phyloP scores from a whole-genome alignment of 306 rosid species.

The Medicago arabica region DNA sequence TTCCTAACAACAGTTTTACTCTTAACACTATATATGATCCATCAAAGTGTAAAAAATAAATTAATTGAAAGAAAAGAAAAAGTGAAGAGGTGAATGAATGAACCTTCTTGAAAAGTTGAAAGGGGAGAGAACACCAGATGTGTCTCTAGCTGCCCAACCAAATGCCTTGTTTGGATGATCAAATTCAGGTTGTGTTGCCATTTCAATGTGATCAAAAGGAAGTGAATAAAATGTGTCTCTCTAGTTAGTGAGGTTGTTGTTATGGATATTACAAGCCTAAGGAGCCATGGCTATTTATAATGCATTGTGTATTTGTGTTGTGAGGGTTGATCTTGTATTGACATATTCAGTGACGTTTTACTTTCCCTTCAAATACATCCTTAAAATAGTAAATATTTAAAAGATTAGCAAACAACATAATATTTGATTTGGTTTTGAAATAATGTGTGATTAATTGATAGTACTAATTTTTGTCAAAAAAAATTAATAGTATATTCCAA shows the following conservation, averaged over 20 bases:
- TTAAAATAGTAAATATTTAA: no score
- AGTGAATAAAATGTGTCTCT: background rate
- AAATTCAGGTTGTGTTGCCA: conserved; percentile 25
- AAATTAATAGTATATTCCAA: no score
- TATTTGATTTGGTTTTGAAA: no score
- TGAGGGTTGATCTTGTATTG: background rate
- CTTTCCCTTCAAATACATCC: background rate
- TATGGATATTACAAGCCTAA: background rate
- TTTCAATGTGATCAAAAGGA: background rate
- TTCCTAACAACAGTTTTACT: background rate
- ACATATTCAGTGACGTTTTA: background rate
- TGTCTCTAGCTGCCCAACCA: conserved; percentile 56
- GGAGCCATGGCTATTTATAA: background rate
- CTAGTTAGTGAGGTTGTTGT: background rate
- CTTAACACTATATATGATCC: no score
- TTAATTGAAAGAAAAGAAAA: no score
- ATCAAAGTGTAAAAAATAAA: no score
- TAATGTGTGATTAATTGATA: no score
- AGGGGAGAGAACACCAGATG: conserved; percentile 54
- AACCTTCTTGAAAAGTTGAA: conserved; percentile 57
- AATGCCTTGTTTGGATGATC: conserved; percentile 50
- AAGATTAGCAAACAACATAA: no score
- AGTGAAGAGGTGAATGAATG: background rate
- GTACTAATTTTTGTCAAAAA: no score
- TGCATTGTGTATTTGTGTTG: no score